phyloP scores from a whole-genome alignment of 2,329 filamentous ascomycete genomes.

The Botryotinia globosa region DNA sequence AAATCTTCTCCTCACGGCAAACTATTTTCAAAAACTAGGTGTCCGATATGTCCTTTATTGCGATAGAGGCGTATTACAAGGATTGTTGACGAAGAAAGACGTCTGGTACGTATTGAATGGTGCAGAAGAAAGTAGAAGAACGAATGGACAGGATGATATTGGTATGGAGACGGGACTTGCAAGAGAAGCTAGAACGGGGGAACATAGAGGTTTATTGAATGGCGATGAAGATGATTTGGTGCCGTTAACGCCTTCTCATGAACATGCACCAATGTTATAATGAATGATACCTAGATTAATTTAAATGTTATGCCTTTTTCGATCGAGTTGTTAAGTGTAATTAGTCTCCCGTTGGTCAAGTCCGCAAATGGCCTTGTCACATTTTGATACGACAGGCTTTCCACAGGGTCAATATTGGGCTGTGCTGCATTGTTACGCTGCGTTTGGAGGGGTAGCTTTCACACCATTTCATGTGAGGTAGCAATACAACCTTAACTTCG shows the following conservation, averaged over 20 bases:
- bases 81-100: slow-evolving; percentile 94
- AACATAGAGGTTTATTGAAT: slow-evolving; percentile 46
- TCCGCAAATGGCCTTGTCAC: not conserved
- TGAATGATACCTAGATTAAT: slow-evolving; percentile 2
- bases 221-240: slow-evolving; percentile 37
- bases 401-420: not conserved
- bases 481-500: not conserved
- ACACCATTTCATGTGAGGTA: not conserved
- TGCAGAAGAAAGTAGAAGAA: slow-evolving; percentile 58
- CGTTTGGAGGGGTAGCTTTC: slow-evolving; percentile 1
- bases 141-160: slow-evolving; percentile 38
- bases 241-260: slow-evolving; percentile 26
- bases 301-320: not conserved
- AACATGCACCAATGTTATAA: slow-evolving; percentile 33
- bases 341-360: not conserved
- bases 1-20: slow-evolving; percentile 78
- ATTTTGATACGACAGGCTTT: not conserved
- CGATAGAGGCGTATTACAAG: slow-evolving; percentile 76
- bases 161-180: slow-evolving; percentile 39
- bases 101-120: slow-evolving; percentile 90
- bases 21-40: slow-evolving; percentile 93
- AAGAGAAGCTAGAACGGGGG: slow-evolving; percentile 43
- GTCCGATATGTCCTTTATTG: slow-evolving; percentile 86
- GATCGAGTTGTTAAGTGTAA: not conserved
- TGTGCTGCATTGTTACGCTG: slow-evolving; percentile 10